A percentile compares a stretch with the other conserved stretches of the same genome.
These are phyloP conservation scores for Rhododendron griersonianum DNA, from an alignment of 148 eudicot species.

Conservation along the genomic window DNA sequence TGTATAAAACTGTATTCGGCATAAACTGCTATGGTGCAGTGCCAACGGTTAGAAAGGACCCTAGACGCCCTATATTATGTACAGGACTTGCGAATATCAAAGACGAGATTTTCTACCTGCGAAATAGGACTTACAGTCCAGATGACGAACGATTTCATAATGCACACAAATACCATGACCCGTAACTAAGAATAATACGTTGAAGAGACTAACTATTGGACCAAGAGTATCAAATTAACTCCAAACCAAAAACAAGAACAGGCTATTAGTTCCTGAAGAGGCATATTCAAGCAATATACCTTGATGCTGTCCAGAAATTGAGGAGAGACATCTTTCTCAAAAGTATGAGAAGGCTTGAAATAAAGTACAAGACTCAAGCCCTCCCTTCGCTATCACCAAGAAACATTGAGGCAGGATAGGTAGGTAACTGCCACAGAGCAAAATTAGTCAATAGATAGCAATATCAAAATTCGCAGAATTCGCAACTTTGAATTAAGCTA, in stretches of 20 bases:
- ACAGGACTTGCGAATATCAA: neutral
- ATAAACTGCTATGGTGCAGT: neutral
- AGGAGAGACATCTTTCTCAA: slow-evolving; percentile 52
- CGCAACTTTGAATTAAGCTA: neutral
- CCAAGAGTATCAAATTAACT: neutral
- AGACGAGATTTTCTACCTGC: neutral
- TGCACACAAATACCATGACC: neutral
- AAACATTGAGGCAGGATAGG: slow-evolving; percentile 72
- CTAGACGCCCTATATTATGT: neutral
- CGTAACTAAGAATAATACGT: neutral
- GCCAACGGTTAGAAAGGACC: neutral
- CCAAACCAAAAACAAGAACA: neutral
- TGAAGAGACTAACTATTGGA: neutral
- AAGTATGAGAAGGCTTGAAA: slow-evolving; percentile 63
- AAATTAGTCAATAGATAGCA: neutral
- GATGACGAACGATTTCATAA: neutral
- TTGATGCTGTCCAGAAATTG: slow-evolving; percentile 63
- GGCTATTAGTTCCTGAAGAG: neutral
- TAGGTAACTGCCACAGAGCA: slow-evolving; percentile 50
- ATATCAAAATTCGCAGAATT: neutral
- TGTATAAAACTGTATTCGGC: neutral
- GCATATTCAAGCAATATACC: slow-evolving; percentile 29
- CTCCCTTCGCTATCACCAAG: slow-evolving; percentile 66
- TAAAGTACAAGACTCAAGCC: slow-evolving; percentile 82
- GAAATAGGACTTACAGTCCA: neutral